These are phyloP conservation scores for Lactifluus rugatus DNA, from an alignment of 768 basidiomycete genomes.

Conservation along the genomic window DNA sequence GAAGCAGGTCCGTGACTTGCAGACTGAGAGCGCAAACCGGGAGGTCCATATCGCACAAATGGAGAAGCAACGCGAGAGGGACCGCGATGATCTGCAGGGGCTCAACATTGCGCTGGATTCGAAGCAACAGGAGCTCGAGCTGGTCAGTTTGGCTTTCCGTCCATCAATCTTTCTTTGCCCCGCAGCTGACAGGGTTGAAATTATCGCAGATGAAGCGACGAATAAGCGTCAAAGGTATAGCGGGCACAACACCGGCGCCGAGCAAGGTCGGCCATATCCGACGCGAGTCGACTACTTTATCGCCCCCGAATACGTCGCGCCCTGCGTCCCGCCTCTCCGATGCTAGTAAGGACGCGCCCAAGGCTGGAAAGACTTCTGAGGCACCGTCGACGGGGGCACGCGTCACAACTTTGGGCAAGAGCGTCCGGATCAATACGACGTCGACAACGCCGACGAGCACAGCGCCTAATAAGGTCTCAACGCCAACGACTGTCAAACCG, in stretches of 20 bases:
- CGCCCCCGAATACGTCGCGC: slow-evolving; percentile 10
- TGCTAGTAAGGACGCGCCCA: slow-evolving; percentile 12
- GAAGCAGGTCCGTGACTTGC: slow-evolving; percentile 55
- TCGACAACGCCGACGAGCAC: slow-evolving; percentile 4
- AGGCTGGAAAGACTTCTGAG: slow-evolving; percentile 10
- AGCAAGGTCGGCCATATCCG: slow-evolving; percentile 13
- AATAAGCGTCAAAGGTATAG: slow-evolving; percentile 15
- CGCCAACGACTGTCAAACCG: slow-evolving; percentile 13
- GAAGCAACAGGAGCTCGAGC: slow-evolving; percentile 88
- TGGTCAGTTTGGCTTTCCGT: slow-evolving; percentile 41
- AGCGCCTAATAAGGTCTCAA: neutral
- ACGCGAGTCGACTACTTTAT: slow-evolving; percentile 16
- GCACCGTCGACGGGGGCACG: neutral
- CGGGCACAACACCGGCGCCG: slow-evolving; percentile 11
- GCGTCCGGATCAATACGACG: slow-evolving; percentile 17
- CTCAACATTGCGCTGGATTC: slow-evolving; percentile 87
- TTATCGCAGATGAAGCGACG: slow-evolving; percentile 16
- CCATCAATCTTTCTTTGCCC: neutral
- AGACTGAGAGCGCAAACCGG: slow-evolving; percentile 76
- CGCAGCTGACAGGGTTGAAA: neutral
- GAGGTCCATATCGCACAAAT: slow-evolving; percentile 72
- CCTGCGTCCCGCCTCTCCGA: slow-evolving; percentile 19
- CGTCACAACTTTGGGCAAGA: slow-evolving; percentile 18
- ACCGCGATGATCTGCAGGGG: slow-evolving; percentile 72
- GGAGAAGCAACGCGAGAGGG: slow-evolving; percentile 51